Evolutionary conservation across 257 asterid species (phyloP).

Genomic region (Gentiana dahurica): DNA sequence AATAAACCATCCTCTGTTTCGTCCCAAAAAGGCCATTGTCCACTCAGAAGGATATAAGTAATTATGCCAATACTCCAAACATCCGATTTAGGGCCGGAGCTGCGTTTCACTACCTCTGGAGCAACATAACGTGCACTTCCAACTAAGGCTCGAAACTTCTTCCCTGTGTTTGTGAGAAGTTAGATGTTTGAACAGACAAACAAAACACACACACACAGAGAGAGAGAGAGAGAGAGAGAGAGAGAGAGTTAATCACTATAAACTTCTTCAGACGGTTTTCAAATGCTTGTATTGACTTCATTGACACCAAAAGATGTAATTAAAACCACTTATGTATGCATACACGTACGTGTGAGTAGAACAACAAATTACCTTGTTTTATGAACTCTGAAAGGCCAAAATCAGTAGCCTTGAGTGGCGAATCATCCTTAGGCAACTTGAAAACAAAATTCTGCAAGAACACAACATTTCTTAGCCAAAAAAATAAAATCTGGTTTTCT

Average conservation of each 20-base stretch:
- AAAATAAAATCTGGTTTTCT: constrained; percentile 12
- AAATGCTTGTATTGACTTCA: too few relatives aligned
- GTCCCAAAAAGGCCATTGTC: constrained; percentile 98
- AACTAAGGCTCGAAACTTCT: constrained; percentile 80
- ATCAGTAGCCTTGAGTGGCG: constrained; percentile 90
- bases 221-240: too few relatives aligned
- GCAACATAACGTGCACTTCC: constrained; percentile 99
- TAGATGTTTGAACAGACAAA: too few relatives aligned
- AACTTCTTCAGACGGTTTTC: too few relatives aligned
- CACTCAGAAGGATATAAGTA: constrained; percentile 91
- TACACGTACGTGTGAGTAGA: too few relatives aligned
- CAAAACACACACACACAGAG: too few relatives aligned
- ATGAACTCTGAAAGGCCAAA: constrained; percentile 98
- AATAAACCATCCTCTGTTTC: constrained; percentile 97
- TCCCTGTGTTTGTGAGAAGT: constrained; percentile 36
- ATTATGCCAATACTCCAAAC: constrained; percentile 99
- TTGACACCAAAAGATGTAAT: too few relatives aligned
- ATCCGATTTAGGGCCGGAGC: constrained; percentile 99
- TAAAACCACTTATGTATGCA: too few relatives aligned
- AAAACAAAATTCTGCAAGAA: constrained; percentile 69
- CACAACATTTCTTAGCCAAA: constrained; percentile 5
- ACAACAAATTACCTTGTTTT: constrained; percentile 60
- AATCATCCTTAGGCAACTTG: constrained; percentile 79
- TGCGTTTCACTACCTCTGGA: constrained; percentile 93
- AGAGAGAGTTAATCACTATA: too few relatives aligned